Percentiles rank a stretch among this genome's conserved stretches.
These are phyloP conservation scores for Cryomyces minteri DNA, from an alignment of 495 filamentous ascomycete species.

Conservation along the genomic window DNA sequence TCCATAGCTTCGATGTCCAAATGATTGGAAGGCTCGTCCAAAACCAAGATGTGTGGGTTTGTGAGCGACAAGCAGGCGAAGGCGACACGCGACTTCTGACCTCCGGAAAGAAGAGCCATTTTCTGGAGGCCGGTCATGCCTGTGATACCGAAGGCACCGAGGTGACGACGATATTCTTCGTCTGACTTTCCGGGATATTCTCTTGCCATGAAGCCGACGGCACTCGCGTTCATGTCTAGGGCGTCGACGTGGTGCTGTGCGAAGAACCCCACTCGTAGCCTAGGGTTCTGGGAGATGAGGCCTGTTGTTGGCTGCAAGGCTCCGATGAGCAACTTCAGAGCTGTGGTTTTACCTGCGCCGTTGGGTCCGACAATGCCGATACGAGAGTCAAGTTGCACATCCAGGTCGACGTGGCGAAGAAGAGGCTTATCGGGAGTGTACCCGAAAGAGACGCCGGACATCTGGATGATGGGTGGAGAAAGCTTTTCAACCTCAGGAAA, in stretches of 20 bases:
- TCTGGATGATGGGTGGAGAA: slow-evolving; percentile 93
- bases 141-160: slow-evolving; percentile 96
- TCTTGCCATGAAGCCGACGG: slow-evolving; percentile 91
- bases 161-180: slow-evolving; percentile 90
- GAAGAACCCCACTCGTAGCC: slow-evolving; percentile 87
- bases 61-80: slow-evolving; percentile 85
- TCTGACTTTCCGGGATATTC: slow-evolving; percentile 78
- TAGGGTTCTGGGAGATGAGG: slow-evolving; percentile 68
- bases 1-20: slow-evolving; percentile 99
- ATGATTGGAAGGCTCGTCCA: slow-evolving; percentile 97
- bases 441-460: slow-evolving; percentile 81
- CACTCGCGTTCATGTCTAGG: slow-evolving; percentile 69
- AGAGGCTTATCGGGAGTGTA: slow-evolving; percentile 69
- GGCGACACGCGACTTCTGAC: slow-evolving; percentile 94
- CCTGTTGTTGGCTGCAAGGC: slow-evolving; percentile 62
- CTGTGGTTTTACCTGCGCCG: slow-evolving; percentile 94
- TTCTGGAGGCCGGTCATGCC: slow-evolving; percentile 94
- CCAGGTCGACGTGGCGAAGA: slow-evolving; percentile 72
- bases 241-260: slow-evolving; percentile 98
- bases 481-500: slow-evolving; percentile 98
- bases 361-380: slow-evolving; percentile 98
- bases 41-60: slow-evolving; percentile 92
- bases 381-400: slow-evolving; percentile 93
- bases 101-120: slow-evolving; percentile 86
- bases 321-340: slow-evolving; percentile 84